phyloP scores from a whole-genome alignment of 1,284 basidiomycete genomes.

The Anthracocystis setariae region DNA sequence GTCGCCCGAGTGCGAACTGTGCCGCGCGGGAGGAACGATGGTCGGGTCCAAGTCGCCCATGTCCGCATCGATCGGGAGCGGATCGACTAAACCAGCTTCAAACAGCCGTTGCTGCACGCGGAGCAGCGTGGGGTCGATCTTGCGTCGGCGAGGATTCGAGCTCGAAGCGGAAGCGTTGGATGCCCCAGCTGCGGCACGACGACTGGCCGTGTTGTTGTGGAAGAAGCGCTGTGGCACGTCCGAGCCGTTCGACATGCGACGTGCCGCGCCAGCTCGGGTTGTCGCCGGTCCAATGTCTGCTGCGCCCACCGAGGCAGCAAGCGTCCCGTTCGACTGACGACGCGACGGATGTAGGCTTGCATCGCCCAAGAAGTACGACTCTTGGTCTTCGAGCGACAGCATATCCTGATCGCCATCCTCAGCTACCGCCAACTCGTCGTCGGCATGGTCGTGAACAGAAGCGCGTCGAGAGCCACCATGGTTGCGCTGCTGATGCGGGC shows the following conservation, averaged over 20 bases:
- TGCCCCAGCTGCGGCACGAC: background rate
- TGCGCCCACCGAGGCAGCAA: slow-evolving; percentile 17
- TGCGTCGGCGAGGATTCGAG: slow-evolving; percentile 24
- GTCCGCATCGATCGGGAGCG: slow-evolving; percentile 59
- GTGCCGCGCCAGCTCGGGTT: slow-evolving; percentile 5
- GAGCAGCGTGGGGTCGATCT: slow-evolving; percentile 56
- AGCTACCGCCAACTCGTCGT: background rate
- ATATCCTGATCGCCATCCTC: slow-evolving; percentile 38
- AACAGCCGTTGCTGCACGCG: slow-evolving; percentile 57
- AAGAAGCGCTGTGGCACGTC: slow-evolving; percentile 40
- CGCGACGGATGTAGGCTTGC: slow-evolving; percentile 24
- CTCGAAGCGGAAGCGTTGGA: background rate
- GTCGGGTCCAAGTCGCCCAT: slow-evolving; percentile 61
- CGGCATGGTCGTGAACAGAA: slow-evolving; percentile 4
- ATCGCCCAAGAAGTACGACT: slow-evolving; percentile 44
- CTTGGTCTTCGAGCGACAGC: slow-evolving; percentile 44
- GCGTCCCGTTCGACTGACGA: slow-evolving; percentile 2
- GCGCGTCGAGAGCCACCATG: background rate
- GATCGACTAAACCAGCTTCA: slow-evolving; percentile 58
- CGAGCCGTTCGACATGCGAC: slow-evolving; percentile 16
- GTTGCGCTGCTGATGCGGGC: slow-evolving; percentile 21
- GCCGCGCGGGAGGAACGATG: slow-evolving; percentile 4
- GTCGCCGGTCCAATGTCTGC: slow-evolving; percentile 13
- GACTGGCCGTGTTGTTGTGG: slow-evolving; percentile 3
- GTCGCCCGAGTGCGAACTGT: background rate